Conservation (phyloP, 2,329 filamentous ascomycete genomes). For the Cercospora sp. region DNA sequence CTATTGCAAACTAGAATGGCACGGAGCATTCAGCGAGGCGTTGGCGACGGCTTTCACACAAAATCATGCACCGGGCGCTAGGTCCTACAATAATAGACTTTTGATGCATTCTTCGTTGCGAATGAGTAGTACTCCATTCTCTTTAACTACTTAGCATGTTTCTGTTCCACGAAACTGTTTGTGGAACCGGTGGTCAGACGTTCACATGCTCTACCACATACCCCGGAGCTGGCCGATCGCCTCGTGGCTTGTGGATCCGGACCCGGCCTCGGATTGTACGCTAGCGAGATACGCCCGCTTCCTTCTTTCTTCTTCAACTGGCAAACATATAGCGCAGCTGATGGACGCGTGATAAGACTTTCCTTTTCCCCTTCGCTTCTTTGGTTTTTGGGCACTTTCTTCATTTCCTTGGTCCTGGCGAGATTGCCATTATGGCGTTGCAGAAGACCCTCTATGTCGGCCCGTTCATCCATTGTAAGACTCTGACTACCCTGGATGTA, state of each 20-base stretch:
- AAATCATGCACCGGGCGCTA: not conserved
- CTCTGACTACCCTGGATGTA: slow-evolving; percentile 51
- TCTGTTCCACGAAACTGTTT: not conserved
- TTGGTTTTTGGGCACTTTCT: not conserved
- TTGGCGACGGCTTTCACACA: not conserved
- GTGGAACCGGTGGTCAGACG: not conserved
- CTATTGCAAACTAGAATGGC: slow-evolving; percentile 35
- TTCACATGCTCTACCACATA: not conserved
- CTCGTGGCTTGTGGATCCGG: not conserved
- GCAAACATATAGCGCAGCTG: slow-evolving; percentile 1
- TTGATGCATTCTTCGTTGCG: not conserved
- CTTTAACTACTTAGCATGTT: not conserved
- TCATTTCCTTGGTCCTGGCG: not conserved
- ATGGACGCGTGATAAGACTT: not conserved
- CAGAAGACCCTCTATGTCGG: slow-evolving; percentile 56
- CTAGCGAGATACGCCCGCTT: not conserved
- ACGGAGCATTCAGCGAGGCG: slow-evolving; percentile 1
- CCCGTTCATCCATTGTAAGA: slow-evolving; percentile 60
- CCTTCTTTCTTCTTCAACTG: not conserved
- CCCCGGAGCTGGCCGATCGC: slow-evolving; percentile 3
- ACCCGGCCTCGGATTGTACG: slow-evolving; percentile 1
- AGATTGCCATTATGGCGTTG: slow-evolving; percentile 18
- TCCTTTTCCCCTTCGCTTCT: not conserved
- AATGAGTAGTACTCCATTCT: not conserved
- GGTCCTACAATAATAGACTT: not conserved